phyloP scores from a whole-genome alignment of 805 yeast genomes.

The Hemisphaericaspora nanyangensis region DNA sequence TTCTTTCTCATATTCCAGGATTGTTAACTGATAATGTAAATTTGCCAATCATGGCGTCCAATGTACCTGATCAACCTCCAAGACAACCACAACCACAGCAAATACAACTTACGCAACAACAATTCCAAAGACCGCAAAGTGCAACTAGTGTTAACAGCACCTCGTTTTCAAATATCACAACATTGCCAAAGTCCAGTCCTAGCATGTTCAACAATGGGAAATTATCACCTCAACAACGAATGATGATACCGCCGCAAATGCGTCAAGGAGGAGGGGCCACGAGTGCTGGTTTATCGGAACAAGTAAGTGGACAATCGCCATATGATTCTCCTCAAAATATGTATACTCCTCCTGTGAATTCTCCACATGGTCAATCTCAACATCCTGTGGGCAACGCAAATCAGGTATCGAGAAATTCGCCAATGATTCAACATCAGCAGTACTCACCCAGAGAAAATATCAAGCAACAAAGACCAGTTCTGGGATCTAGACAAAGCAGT shows the following conservation, averaged over 20 bases:
- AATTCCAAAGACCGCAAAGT: slow-evolving; percentile 2
- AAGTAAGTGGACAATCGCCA: slow-evolving; percentile 3
- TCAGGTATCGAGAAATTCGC: not conserved
- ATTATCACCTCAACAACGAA: not conserved
- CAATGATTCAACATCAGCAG: slow-evolving; percentile 21
- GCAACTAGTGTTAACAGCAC: not conserved
- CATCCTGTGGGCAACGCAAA: not conserved
- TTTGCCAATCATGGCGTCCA: slow-evolving; percentile 34
- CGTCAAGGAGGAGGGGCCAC: not conserved
- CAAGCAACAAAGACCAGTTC: slow-evolving; percentile 14
- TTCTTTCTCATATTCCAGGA: slow-evolving; percentile 75
- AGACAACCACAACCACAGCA: slow-evolving; percentile 3
- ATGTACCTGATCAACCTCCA: slow-evolving; percentile 15
- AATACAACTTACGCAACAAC: slow-evolving; percentile 4
- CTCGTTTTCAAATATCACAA: not conserved
- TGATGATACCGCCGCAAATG: not conserved
- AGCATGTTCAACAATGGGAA: slow-evolving; percentile 1
- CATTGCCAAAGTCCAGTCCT: not conserved
- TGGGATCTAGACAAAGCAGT: not conserved
- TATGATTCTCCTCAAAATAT: slow-evolving; percentile 18
- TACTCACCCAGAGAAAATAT: slow-evolving; percentile 28
- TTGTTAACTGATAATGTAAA: slow-evolving; percentile 40
- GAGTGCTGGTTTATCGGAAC: not conserved
- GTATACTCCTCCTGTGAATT: slow-evolving; percentile 8
- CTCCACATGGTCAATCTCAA: slow-evolving; percentile 1